phyloP scores from a whole-genome alignment of 225 moss, liverwort and hornwort species.

The Bryum argenteum region DNA sequence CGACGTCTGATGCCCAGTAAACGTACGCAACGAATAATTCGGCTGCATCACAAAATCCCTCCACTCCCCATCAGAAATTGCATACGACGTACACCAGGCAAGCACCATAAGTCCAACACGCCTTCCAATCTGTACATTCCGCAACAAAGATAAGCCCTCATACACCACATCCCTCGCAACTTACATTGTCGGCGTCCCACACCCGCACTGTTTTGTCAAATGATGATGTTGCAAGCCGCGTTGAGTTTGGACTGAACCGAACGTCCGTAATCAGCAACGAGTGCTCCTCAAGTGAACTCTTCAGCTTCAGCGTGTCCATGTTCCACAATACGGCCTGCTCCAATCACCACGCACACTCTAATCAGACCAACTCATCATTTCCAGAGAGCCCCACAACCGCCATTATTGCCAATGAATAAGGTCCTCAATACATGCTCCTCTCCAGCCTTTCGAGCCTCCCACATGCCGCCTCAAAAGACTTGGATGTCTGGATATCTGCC shows the following conservation, averaged over 20 bases:
- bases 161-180: slow-evolving; percentile 25
- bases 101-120: background rate
- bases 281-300: slow-evolving; percentile 97
- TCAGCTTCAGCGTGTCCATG: slow-evolving; percentile 96
- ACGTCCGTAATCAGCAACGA: slow-evolving; percentile 96
- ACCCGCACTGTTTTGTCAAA: slow-evolving; percentile 99
- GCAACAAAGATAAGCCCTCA: background rate
- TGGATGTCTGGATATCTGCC: background rate
- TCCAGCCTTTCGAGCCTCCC: background rate
- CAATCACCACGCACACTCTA: slow-evolving; percentile 9
- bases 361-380: background rate
- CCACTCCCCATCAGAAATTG: slow-evolving; percentile 7
- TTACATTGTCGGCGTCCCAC: slow-evolving; percentile 98
- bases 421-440: background rate
- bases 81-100: background rate
- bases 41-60: slow-evolving; percentile 64
- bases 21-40: slow-evolving; percentile 80
- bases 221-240: slow-evolving; percentile 97
- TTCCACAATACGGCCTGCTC: slow-evolving; percentile 93
- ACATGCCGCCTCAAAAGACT: background rate
- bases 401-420: background rate
- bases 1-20: slow-evolving; percentile 82
- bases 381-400: background rate
- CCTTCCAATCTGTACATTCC: background rate
- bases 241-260: slow-evolving; percentile 94